Base-by-base conservation (phyloP, 345 rosid genomes). In the Rhodamnia argentea region DNA sequence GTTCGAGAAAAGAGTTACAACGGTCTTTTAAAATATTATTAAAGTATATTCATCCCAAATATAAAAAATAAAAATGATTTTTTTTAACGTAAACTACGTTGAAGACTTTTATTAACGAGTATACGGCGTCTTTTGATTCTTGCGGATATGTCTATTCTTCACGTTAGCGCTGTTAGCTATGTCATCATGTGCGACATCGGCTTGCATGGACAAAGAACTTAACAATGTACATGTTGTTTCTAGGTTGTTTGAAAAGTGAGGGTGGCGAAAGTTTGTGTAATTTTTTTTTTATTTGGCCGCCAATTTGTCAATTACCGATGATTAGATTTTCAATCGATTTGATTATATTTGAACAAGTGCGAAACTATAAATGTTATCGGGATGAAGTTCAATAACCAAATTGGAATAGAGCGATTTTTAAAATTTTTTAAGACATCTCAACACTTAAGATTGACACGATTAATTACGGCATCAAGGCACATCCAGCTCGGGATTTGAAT, bases 391-490 rank as follows among this genome's bases (percentile, higher is more conserved):
- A 7, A 20, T 22, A 55, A 22, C 10, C 58, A 55, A 55, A 18
- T 54, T 55, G 10, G 58, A 7, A 55, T 7, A 15, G 11, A 23
- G 8, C 5, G 59, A 8, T 7, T 55, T 55, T 55, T 55, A 23
- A 9, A 3, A 6, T 20, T 20, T 55, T 47, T 47, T 5, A 8
- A 47, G 0, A 32, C 9, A 32, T 16, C 13, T 8, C 24, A 64
- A 32, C 22, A 0, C 13, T 0, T 8, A 6, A 9, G 78, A 10
- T 0, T 10, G 24, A 13, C 24, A 16, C 6, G 2, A 18, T 32
- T 64, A 44, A 6, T 18, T 16, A 32, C 4, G 78, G 10, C 13
- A 32, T 9, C 10, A 64, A 32, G 22, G 78, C 24, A 18, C 13
- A 32, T 62, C 42, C 20, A 29, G 22, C 75, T 14, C 23, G 23